Percentiles rank a stretch among this genome's conserved stretches.
These are phyloP conservation scores for Magnolia changhungtana DNA, from an alignment of 164 flowering plant species.

Conservation along the genomic window DNA sequence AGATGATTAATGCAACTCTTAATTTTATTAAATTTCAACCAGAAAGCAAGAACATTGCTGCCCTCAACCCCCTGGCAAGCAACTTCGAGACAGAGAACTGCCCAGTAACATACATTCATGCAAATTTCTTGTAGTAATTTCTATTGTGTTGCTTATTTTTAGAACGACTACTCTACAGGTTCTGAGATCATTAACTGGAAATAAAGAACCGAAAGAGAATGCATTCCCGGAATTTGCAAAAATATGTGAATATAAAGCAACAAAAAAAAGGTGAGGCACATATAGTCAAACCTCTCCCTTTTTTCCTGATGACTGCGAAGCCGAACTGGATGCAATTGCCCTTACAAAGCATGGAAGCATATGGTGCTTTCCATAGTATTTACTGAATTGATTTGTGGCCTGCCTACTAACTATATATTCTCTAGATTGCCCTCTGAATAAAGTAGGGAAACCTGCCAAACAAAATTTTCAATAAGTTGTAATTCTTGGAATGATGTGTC, in stretches of 20 bases:
- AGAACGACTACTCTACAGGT: neutral
- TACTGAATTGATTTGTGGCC: constrained; percentile 9
- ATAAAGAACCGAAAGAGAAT: neutral
- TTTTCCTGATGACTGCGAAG: constrained; percentile 26
- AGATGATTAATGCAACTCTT: too few species aligned
- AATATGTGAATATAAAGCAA: neutral
- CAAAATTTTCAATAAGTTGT: neutral
- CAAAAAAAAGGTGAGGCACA: neutral
- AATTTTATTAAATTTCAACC: neutral
- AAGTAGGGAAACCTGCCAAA: constrained; percentile 18
- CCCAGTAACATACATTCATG: too few species aligned
- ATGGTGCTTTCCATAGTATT: neutral
- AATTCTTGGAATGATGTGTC: neutral
- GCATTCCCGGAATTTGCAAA: neutral
- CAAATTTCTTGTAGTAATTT: too few species aligned
- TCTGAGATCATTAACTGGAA: neutral
- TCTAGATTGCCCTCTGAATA: constrained; percentile 12
- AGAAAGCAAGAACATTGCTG: neutral
- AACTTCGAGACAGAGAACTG: too few species aligned
- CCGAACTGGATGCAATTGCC: constrained; percentile 27
- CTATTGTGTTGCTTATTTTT: too few species aligned
- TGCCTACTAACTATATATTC: constrained; percentile 9
- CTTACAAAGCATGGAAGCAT: constrained; percentile 22
- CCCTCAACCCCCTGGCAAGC: too few species aligned
- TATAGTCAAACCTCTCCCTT: constrained; percentile 14